A percentile compares a stretch with the other conserved stretches of the same genome.
Conservation (phyloP, 2,329 filamentous ascomycete genomes). For the Paracoccidioides lutzii region DNA sequence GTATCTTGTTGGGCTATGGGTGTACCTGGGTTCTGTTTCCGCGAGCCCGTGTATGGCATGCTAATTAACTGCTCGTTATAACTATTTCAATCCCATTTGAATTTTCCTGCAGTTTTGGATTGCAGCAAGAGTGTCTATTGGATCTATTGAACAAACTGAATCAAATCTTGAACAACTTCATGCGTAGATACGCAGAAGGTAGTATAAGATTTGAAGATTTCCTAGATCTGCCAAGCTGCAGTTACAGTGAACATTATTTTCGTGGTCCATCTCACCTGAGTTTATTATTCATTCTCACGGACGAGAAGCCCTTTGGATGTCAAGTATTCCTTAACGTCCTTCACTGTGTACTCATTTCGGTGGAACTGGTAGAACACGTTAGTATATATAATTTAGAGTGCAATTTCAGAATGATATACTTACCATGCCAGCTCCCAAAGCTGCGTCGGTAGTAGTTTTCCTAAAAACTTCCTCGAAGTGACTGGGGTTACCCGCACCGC, state of each 20-base stretch:
- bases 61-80: too few relatives aligned
- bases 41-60: too few relatives aligned
- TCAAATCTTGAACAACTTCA: background rate
- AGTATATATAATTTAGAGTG: background rate
- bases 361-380: slow-evolving; percentile 51
- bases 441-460: slow-evolving; percentile 77
- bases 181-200: background rate
- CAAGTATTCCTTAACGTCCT: slow-evolving; percentile 80
- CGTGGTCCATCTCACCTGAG: background rate
- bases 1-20: too few relatives aligned
- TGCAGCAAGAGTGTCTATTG: background rate
- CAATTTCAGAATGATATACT: slow-evolving; percentile 17
- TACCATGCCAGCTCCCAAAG: slow-evolving; percentile 84
- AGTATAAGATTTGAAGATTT: too few relatives aligned
- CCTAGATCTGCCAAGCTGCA: too few relatives aligned
- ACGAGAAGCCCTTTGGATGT: slow-evolving; percentile 59
- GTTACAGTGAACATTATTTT: background rate
- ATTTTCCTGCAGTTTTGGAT: too few relatives aligned
- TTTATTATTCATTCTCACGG: slow-evolving; percentile 57
- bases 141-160: background rate
- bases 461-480: slow-evolving; percentile 90
- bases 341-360: slow-evolving; percentile 84
- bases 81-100: too few relatives aligned
- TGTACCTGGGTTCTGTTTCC: too few relatives aligned
- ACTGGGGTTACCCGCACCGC: slow-evolving; percentile 71